A percentile compares a stretch with the other conserved stretches of the same genome.
Conservation (phyloP, 1,284 basidiomycete genomes). For the Rhodotorula sp. region DNA sequence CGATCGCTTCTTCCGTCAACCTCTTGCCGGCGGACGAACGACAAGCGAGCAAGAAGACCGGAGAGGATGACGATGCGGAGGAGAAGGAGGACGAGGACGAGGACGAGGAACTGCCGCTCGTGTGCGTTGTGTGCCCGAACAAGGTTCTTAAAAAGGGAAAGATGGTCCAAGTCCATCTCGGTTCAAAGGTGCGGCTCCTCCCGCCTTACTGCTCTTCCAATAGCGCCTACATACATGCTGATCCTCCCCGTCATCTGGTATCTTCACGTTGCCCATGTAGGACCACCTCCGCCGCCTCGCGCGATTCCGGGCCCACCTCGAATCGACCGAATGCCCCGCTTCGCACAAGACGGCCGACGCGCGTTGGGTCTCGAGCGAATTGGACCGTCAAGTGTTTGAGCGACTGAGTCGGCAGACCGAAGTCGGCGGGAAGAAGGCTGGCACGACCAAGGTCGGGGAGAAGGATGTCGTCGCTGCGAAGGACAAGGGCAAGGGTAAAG, state of each 20-base stretch:
- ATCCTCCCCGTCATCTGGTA: too few species aligned
- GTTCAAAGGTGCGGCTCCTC: slow-evolving; percentile 25
- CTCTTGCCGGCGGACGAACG: slow-evolving; percentile 4
- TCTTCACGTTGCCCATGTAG: slow-evolving; percentile 1
- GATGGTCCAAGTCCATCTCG: slow-evolving; percentile 39
- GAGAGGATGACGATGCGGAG: not conserved
- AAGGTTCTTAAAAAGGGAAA: slow-evolving; percentile 37
- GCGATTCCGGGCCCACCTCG: slow-evolving; percentile 33
- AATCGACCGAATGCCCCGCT: slow-evolving; percentile 16
- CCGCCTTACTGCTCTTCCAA: not conserved
- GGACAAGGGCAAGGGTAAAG: slow-evolving; percentile 4
- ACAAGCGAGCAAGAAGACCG: not conserved
- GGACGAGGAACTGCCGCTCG: slow-evolving; percentile 25
- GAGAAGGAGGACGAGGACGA: slow-evolving; percentile 4
- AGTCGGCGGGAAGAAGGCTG: slow-evolving; percentile 33
- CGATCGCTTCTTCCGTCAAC: slow-evolving; percentile 16
- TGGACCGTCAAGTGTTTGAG: slow-evolving; percentile 31
- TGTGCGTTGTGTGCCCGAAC: slow-evolving; percentile 39
- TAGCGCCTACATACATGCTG: too few species aligned
- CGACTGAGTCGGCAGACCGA: slow-evolving; percentile 29
- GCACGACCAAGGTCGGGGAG: slow-evolving; percentile 7
- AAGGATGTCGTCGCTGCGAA: too few species aligned
- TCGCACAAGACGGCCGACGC: slow-evolving; percentile 25
- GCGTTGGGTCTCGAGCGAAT: slow-evolving; percentile 28
- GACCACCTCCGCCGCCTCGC: slow-evolving; percentile 35